A percentile compares a stretch with the other conserved stretches of the same genome.
Conservation (phyloP, 768 basidiomycete species). For the Leccinum subgranulosum region DNA sequence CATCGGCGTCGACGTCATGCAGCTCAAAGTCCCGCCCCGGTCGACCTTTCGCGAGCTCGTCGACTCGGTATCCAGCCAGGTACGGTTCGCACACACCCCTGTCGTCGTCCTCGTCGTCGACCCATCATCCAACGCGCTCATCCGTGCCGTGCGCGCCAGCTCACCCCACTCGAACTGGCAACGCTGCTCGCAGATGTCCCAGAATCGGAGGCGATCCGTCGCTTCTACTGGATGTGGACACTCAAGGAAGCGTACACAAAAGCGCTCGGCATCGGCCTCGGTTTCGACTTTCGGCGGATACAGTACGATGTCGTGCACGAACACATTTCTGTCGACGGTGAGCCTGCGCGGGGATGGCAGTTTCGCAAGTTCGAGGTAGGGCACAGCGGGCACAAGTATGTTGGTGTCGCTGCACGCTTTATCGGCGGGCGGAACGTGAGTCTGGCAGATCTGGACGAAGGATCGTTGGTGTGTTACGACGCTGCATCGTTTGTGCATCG, state of each 20-base stretch:
- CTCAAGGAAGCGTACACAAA: slow-evolving; percentile 92
- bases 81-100: slow-evolving; percentile 20
- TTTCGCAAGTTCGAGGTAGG: slow-evolving; percentile 60
- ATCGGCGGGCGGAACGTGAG: slow-evolving; percentile 40
- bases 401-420: slow-evolving; percentile 65
- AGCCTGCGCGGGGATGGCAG: slow-evolving; percentile 57
- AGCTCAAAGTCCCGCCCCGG: slow-evolving; percentile 57
- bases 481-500: slow-evolving; percentile 48
- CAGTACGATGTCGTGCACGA: slow-evolving; percentile 60
- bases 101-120: background rate
- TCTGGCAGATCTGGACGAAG: slow-evolving; percentile 33
- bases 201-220: slow-evolving; percentile 49
- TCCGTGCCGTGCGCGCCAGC: slow-evolving; percentile 24
- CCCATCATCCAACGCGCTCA: background rate
- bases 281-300: slow-evolving; percentile 77
- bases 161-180: slow-evolving; percentile 38
- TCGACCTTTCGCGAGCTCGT: slow-evolving; percentile 60
- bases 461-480: slow-evolving; percentile 44
- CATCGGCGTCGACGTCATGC: slow-evolving; percentile 83
- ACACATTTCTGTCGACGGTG: slow-evolving; percentile 57
- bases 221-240: slow-evolving; percentile 86
- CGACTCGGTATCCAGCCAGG: slow-evolving; percentile 63
- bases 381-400: slow-evolving; percentile 51
- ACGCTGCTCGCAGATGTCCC: slow-evolving; percentile 37
- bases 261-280: slow-evolving; percentile 77